A percentile compares a stretch with the other conserved stretches of the same genome.
Conservation (phyloP, 1,139 yeast species). For the Sugiyamaella paludigena region DNA sequence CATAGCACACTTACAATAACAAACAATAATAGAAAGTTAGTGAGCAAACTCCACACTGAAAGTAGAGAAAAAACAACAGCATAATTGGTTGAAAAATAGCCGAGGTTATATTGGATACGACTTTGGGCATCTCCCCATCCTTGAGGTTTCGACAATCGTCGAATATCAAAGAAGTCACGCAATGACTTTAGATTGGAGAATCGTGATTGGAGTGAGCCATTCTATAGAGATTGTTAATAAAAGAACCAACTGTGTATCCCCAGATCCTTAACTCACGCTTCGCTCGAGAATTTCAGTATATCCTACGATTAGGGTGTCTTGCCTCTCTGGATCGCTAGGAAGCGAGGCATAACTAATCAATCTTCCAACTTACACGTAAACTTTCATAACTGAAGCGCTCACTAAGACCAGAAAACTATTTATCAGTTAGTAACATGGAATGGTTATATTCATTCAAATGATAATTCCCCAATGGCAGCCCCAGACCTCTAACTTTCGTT, state of each 20-base stretch:
- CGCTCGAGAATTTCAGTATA: background rate
- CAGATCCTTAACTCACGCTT: background rate
- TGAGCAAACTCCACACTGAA: slow-evolving; percentile 68
- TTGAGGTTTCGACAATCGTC: slow-evolving; percentile 84
- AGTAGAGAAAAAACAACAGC: slow-evolving; percentile 69
- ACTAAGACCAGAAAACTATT: slow-evolving; percentile 12
- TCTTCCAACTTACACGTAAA: slow-evolving; percentile 19
- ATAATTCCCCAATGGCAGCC: too few relatives aligned
- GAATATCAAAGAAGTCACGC: slow-evolving; percentile 88
- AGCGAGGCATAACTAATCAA: background rate
- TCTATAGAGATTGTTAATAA: background rate
- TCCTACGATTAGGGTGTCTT: too few relatives aligned
- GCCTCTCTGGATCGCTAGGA: too few relatives aligned
- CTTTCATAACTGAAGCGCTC: slow-evolving; percentile 23
- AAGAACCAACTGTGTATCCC: background rate
- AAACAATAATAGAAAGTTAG: slow-evolving; percentile 79
- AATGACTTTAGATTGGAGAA: slow-evolving; percentile 79
- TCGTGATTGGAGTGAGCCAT: slow-evolving; percentile 37
- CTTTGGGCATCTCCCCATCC: slow-evolving; percentile 88
- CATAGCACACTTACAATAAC: slow-evolving; percentile 52
- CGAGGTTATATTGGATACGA: slow-evolving; percentile 80
- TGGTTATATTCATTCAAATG: background rate
- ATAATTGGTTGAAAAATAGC: slow-evolving; percentile 87
- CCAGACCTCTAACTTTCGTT: too few relatives aligned
- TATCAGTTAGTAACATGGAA: slow-evolving; percentile 1